Evolutionary conservation across 2,329 filamentous ascomycete genomes (phyloP).

Genomic region (Cytospora schulzeri): DNA sequence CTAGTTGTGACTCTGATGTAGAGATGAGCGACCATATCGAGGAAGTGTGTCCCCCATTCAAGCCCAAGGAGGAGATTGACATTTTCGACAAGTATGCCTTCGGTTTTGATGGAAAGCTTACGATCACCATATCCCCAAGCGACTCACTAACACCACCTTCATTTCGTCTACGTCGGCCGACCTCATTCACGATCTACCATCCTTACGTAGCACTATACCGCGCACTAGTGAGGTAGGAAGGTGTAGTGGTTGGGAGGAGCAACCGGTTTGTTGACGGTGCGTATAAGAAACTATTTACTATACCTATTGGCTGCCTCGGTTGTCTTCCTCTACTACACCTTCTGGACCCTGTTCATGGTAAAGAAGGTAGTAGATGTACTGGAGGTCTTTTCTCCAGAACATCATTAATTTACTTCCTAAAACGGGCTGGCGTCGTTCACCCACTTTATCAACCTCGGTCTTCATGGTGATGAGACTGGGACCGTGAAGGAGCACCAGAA

Average conservation of each 20-base stretch:
- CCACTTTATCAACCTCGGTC: no score
- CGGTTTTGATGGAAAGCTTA: slow-evolving; percentile 5
- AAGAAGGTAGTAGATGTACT: no score
- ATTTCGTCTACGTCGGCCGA: neutral
- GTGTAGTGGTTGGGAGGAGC: no score
- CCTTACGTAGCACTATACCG: neutral
- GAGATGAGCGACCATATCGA: neutral
- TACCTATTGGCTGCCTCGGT: slow-evolving; percentile 66
- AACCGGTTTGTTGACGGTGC: no score
- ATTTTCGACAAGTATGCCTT: slow-evolving; percentile 19
- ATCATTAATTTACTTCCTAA: no score
- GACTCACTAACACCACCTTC: neutral
- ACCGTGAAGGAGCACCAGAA: no score
- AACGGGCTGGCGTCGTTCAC: no score
- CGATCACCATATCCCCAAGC: slow-evolving; percentile 6
- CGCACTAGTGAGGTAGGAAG: no score
- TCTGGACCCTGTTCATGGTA: slow-evolving; percentile 98
- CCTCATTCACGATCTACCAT: neutral
- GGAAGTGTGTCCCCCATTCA: neutral
- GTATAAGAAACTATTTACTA: no score
- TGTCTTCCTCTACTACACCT: slow-evolving; percentile 83
- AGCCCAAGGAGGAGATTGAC: neutral
- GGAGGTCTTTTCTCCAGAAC: no score
- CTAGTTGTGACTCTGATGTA: neutral
- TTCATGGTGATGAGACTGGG: no score